A percentile compares a stretch with the other conserved stretches of the same genome.
Evolutionary conservation across 805 yeast genomes (phyloP).

Genomic region (Candida nanaspora): DNA sequence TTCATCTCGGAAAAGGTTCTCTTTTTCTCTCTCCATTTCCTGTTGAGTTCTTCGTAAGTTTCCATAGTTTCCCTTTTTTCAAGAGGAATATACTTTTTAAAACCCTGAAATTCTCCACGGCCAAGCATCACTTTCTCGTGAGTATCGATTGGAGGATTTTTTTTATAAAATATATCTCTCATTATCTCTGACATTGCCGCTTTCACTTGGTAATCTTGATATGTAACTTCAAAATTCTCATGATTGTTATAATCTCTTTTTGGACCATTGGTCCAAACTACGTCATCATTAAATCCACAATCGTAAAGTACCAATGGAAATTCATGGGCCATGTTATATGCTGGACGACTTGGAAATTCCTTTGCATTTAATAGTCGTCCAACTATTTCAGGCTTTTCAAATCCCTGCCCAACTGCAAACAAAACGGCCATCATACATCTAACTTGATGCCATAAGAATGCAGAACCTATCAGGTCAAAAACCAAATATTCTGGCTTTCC

Average conservation of each 20-base stretch:
- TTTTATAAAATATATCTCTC: slow-evolving; percentile 28
- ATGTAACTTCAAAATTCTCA: slow-evolving; percentile 38
- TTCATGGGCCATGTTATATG: slow-evolving; percentile 85
- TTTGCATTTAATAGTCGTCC: slow-evolving; percentile 50
- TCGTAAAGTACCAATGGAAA: slow-evolving; percentile 81
- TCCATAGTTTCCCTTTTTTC: slow-evolving; percentile 50
- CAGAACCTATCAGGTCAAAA: slow-evolving; percentile 77
- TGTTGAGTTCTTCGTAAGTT: slow-evolving; percentile 63
- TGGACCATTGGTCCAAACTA: slow-evolving; percentile 54
- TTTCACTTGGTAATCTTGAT: slow-evolving; percentile 53
- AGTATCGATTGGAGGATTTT: slow-evolving; percentile 17
- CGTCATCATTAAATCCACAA: slow-evolving; percentile 58
- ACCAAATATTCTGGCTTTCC: slow-evolving; percentile 40
- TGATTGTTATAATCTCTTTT: slow-evolving; percentile 35
- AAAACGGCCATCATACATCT: slow-evolving; percentile 88
- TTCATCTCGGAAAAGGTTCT: slow-evolving; percentile 8
- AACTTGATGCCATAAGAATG: slow-evolving; percentile 97
- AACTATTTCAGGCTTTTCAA: slow-evolving; percentile 57
- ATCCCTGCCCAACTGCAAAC: slow-evolving; percentile 71
- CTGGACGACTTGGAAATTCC: slow-evolving; percentile 58
- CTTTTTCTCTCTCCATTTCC: slow-evolving; percentile 45
- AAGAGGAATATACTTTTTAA: slow-evolving; percentile 50
- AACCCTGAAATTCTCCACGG: slow-evolving; percentile 68
- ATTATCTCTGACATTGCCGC: slow-evolving; percentile 44
- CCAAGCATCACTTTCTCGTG: slow-evolving; percentile 43